phyloP scores from a whole-genome alignment of 164 flowering plant species.

The Pachysandra terminalis region DNA sequence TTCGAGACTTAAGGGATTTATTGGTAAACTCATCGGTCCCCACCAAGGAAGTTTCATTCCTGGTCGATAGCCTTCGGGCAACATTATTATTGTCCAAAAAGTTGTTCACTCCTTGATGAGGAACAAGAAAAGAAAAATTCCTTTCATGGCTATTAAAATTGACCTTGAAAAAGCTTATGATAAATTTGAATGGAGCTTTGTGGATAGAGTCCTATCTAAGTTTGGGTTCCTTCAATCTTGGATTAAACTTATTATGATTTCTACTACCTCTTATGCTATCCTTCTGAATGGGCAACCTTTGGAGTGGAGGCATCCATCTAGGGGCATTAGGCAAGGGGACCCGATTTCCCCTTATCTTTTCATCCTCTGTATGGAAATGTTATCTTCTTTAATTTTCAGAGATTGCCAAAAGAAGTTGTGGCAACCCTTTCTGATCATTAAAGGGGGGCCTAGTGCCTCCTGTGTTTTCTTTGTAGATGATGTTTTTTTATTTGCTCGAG shows the following conservation, averaged over 20 bases:
- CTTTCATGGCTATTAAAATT: no score
- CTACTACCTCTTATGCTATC: background rate
- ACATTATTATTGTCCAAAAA: background rate
- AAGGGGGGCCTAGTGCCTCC: no score
- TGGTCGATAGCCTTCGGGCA: background rate
- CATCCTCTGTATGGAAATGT: no score
- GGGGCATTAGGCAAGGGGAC: constrained; percentile 7
- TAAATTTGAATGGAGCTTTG: background rate
- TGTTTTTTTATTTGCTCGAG: no score
- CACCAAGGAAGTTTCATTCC: no score
- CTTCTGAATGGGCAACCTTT: background rate
- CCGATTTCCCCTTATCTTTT: no score
- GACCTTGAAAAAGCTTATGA: background rate
- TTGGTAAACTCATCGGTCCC: no score
- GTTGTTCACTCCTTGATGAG: background rate
- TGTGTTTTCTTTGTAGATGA: no score
- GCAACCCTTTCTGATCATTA: no score
- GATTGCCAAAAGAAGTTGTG: no score
- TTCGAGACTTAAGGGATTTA: background rate
- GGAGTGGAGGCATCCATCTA: background rate
- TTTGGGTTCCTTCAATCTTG: background rate
- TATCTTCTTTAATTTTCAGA: no score
- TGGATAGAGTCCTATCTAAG: background rate
- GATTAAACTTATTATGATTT: background rate
- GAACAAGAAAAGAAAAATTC: no score